These are phyloP conservation scores for Zygosaccharomyces sapae DNA, from an alignment of 1,139 yeast genomes.

Conservation along the genomic window DNA sequence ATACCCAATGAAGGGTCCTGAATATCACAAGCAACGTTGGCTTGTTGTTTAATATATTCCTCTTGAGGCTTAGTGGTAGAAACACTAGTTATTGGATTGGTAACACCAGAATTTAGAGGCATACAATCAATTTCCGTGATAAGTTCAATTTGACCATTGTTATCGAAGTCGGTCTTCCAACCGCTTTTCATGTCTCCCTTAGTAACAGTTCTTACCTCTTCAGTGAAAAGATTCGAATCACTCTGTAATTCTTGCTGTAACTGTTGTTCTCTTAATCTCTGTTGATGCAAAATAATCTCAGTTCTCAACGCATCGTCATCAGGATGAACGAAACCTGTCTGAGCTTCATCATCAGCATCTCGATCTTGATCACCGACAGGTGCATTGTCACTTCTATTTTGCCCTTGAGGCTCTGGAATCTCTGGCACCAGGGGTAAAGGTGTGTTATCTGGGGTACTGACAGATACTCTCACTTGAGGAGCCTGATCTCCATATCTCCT, in stretches of 20 bases:
- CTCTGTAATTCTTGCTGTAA: conserved; percentile 32
- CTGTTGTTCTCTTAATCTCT: conserved; percentile 35
- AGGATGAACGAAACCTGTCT: conserved; percentile 36
- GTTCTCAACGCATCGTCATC: conserved; percentile 42
- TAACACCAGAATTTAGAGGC: conserved; percentile 54
- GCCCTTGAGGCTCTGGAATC: conserved; percentile 7
- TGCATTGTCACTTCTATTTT: conserved; percentile 6
- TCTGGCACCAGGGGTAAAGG: conserved; percentile 17
- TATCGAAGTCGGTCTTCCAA: conserved; percentile 89
- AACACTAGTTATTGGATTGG: conserved; percentile 37
- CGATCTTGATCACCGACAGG: conserved; percentile 15
- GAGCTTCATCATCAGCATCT: conserved; percentile 21
- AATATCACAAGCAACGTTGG: conserved; percentile 72
- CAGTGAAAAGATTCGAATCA: conserved; percentile 49
- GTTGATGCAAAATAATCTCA: conserved; percentile 33
- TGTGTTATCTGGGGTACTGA: conserved; percentile 27
- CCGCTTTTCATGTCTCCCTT: conserved; percentile 82
- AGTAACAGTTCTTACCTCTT: conserved; percentile 67
- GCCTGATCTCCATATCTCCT: conserved; percentile 41
- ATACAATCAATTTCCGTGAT: conserved; percentile 63
- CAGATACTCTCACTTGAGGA: conserved; percentile 37
- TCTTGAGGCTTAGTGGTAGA: conserved; percentile 33
- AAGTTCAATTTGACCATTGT: conserved; percentile 70
- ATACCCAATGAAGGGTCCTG: conserved; percentile 81
- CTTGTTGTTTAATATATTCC: conserved; percentile 31